Evolutionary conservation across 371 early-diverging fungal genomes (phyloP).

Genomic region (Capniomyces stellatus): DNA sequence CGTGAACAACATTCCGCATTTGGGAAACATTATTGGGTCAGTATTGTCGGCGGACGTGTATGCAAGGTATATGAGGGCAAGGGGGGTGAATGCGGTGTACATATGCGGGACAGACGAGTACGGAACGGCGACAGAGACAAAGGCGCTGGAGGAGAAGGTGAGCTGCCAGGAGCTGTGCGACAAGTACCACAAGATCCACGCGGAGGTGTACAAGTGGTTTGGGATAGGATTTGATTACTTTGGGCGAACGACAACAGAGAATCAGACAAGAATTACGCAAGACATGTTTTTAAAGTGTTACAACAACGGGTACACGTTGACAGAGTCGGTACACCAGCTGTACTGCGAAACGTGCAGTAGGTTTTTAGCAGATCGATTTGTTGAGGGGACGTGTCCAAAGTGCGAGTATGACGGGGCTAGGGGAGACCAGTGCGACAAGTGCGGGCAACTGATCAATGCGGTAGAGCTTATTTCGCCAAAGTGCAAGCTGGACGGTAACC

Average conservation of each 20-base stretch:
- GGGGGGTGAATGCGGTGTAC: constrained; percentile 81
- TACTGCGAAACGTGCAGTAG: constrained; percentile 79
- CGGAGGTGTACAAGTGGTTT: constrained; percentile 92
- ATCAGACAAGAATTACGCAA: constrained; percentile 89
- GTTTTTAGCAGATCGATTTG: constrained; percentile 98
- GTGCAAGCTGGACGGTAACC: constrained; percentile 82
- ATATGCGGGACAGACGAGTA: constrained; percentile 99
- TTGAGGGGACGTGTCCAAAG: constrained; percentile 92
- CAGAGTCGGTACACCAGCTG: constrained; percentile 72
- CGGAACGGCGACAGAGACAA: constrained; percentile 99
- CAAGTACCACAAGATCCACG: constrained; percentile 86
- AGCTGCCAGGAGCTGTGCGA: constrained; percentile 90
- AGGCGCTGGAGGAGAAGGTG: constrained; percentile 85
- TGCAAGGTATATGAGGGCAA: constrained; percentile 82
- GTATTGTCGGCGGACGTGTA: constrained; percentile 97
- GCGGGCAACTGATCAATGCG: constrained; percentile 83
- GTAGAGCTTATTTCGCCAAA: constrained; percentile 86
- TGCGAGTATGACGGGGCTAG: constrained; percentile 89
- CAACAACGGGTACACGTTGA: constrained; percentile 51
- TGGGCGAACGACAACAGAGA: constrained; percentile 86
- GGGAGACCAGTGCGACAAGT: constrained; percentile 99
- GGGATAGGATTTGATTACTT: constrained; percentile 89
- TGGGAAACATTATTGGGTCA: constrained; percentile 99
- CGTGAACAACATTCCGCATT: constrained; percentile 99
- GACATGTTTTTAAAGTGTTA: constrained; percentile 75